Percentiles rank a stretch among this genome's conserved stretches.
Conservation (phyloP, 176 grass and related monocot genomes). For the Aegilops tauschii region DNA sequence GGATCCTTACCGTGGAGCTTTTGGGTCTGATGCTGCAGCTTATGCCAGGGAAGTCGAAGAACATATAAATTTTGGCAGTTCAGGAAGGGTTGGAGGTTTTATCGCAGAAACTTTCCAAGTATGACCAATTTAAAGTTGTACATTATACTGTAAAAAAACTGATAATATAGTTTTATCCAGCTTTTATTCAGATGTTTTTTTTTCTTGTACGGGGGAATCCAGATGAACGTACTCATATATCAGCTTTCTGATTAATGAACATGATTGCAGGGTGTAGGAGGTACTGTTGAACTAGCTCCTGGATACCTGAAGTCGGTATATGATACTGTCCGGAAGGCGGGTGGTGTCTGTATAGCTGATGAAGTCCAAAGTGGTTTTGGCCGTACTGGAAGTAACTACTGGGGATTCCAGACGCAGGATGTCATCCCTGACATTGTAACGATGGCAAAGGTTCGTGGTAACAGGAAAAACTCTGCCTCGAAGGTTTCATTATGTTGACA, state of each 20-base stretch:
- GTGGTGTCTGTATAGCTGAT: conserved; percentile 96
- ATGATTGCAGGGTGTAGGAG: conserved; percentile 69
- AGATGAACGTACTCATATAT: background rate
- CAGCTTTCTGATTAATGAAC: conserved; percentile 23
- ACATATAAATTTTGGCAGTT: conserved; percentile 78
- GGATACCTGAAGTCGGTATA: conserved; percentile 89
- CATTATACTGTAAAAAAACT: background rate
- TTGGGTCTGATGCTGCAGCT: conserved; percentile 63
- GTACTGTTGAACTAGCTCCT: conserved; percentile 87
- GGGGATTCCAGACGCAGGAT: conserved; percentile 93
- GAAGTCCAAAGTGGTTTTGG: conserved; percentile 99
- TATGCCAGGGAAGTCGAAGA: conserved; percentile 92
- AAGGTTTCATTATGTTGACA: background rate
- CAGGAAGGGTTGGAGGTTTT: conserved; percentile 89
- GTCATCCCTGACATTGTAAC: conserved; percentile 91
- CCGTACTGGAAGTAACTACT: conserved; percentile 89
- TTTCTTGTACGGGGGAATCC: background rate
- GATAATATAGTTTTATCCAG: background rate
- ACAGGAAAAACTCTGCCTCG: background rate
- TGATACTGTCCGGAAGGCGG: conserved; percentile 74
- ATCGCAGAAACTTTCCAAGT: conserved; percentile 99
- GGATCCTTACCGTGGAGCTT: conserved; percentile 79
- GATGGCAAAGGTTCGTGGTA: conserved; percentile 77
- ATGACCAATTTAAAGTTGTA: background rate
- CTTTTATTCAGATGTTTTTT: background rate